These are phyloP conservation scores for Coemansia sp. DNA, from an alignment of 192 early-diverging fungal species.

Conservation along the genomic window DNA sequence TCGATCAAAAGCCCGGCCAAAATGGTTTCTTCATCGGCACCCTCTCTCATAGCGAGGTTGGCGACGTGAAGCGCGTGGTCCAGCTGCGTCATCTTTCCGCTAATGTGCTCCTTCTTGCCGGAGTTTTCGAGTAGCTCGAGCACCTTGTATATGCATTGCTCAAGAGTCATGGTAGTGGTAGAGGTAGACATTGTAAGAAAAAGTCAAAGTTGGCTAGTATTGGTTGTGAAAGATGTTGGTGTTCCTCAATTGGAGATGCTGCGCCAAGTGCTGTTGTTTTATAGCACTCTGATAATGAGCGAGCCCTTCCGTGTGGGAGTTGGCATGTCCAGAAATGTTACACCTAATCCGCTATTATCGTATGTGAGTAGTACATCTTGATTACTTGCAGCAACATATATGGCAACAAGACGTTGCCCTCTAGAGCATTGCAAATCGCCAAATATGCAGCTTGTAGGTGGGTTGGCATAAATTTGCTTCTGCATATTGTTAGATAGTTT, in stretches of 20 bases:
- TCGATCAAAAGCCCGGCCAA: slow-evolving; percentile 62
- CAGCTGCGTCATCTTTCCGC: slow-evolving; percentile 59
- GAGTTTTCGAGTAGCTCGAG: slow-evolving; percentile 57
- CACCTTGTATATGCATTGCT: slow-evolving; percentile 31
- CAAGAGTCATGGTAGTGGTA: slow-evolving; percentile 1
- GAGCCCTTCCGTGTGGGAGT: background rate
- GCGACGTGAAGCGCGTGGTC: slow-evolving; percentile 63
- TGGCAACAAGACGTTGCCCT: too few relatives aligned
- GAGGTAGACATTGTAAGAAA: background rate
- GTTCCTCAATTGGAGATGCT: background rate
- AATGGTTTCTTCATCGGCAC: slow-evolving; percentile 56
- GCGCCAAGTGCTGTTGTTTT: background rate
- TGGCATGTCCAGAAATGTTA: background rate
- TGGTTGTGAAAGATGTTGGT: background rate
- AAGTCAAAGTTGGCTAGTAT: background rate
- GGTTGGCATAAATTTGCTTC: background rate
- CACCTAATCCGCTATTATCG: background rate
- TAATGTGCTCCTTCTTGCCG: slow-evolving; percentile 58
- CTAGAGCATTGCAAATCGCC: too few relatives aligned
- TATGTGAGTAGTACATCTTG: too few relatives aligned
- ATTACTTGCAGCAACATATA: too few relatives aligned
- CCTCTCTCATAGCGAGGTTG: slow-evolving; percentile 36
- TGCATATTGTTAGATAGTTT: background rate
- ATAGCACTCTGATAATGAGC: slow-evolving; percentile 3
- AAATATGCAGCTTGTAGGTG: too few relatives aligned